Base-by-base conservation (phyloP, 1,284 basidiomycete genomes). In the Ceratobasidium sp. region DNA sequence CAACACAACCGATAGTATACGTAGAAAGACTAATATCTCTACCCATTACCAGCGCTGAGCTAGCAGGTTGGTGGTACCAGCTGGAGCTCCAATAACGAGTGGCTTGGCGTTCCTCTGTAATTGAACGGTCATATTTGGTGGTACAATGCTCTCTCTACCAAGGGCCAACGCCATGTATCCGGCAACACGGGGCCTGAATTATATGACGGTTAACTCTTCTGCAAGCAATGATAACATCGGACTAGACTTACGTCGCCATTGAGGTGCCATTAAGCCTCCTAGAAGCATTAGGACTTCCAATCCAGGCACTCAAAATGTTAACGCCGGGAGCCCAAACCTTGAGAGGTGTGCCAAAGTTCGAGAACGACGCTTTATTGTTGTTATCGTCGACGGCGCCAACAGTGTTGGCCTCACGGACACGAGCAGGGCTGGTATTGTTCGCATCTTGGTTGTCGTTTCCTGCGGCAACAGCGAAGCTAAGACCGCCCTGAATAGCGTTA, bases 391-490 rank as follows among this genome's bases (percentile, higher is more conserved):
- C 93, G 27, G 94, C 94, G 77, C 92, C 96, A 72, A 97, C 94
- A 62, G 95, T 97, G 77, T 97, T 87, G 19, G 94, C 92, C 19
- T 93, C 86, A 14, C 87, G 86, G 31, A 94, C 95, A 67, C 94
- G 95, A 9, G 76, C 77, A 22, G 77, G 78, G 15, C 65, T 73
- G 27, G 57, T 59, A 19, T 22, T 80, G 78, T 79, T 81, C n/a
- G 86, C 86, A 78, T 87, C 86, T 79, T 84, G 83, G 75, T 74
- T 53, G 63, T 64, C 51, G 33, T 75, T 76, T 19, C 75, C 76
- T 5, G 75, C 75, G 4, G 75, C 72, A 17, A 71, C 66, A 29
- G 60, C 50, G 36, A 76, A 62, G 47, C 74, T 65, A 5, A 76
- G 60, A 17, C 76, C 76, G 5, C 22, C 31, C n/a, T 19, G 33